Percentiles rank a stretch among this genome's conserved stretches.
Evolutionary conservation across 2,329 filamentous ascomycete genomes (phyloP).

Genomic region (Colletotrichum lindemuthianum): DNA sequence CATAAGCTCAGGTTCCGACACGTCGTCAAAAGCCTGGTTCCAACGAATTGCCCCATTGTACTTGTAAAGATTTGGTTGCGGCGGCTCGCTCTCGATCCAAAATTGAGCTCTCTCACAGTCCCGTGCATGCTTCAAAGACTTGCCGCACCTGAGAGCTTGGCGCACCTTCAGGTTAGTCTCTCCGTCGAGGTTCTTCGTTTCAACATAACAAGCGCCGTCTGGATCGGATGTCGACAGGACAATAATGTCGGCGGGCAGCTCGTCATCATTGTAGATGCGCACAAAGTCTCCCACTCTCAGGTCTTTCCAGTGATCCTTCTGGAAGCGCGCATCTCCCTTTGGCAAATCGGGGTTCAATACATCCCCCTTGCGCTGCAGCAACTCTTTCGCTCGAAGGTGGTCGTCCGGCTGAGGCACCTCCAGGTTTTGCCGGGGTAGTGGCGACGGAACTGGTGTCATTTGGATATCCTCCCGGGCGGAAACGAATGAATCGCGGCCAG

Average conservation of each 20-base stretch:
- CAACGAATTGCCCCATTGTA: slow-evolving; percentile 92
- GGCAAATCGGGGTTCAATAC: slow-evolving; percentile 78
- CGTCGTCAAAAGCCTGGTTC: slow-evolving; percentile 76
- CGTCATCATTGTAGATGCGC: slow-evolving; percentile 94
- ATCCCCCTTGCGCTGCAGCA: slow-evolving; percentile 60
- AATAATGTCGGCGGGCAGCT: slow-evolving; percentile 92
- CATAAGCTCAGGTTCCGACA: slow-evolving; percentile 77
- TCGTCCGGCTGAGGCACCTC: slow-evolving; percentile 51
- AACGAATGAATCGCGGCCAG: slow-evolving; percentile 58
- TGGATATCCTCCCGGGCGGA: slow-evolving; percentile 80
- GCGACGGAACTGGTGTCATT: slow-evolving; percentile 95
- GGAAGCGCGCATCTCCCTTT: slow-evolving; percentile 82
- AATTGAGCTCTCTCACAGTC: slow-evolving; percentile 94
- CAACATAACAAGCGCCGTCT: slow-evolving; percentile 95
- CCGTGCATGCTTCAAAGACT: slow-evolving; percentile 83
- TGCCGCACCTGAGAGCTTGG: slow-evolving; percentile 87
- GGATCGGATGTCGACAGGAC: slow-evolving; percentile 92
- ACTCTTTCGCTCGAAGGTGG: slow-evolving; percentile 47
- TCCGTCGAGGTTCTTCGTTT: slow-evolving; percentile 97
- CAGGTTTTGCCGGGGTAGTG: slow-evolving; percentile 61
- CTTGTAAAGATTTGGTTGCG: slow-evolving; percentile 93
- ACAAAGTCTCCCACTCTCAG: slow-evolving; percentile 96
- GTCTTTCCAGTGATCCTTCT: slow-evolving; percentile 94
- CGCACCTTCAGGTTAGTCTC: slow-evolving; percentile 98
- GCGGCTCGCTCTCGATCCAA: slow-evolving; percentile 86